Evolutionary conservation across 441 rosid genomes (phyloP).

Genomic region (Raphanus hybrid): DNA sequence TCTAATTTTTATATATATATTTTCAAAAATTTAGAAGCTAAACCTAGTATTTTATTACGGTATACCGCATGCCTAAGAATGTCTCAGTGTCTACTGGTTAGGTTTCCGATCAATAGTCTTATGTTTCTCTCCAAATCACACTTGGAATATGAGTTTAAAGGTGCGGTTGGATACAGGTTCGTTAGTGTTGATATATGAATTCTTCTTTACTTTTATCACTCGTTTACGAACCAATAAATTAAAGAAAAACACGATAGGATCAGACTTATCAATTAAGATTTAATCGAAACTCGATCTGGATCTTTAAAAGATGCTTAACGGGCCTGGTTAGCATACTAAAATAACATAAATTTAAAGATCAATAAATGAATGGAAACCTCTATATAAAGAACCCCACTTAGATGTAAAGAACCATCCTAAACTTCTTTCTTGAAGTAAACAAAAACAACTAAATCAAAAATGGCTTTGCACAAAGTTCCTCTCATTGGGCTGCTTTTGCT

Average conservation of each 20-base stretch:
- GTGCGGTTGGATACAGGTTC: neutral
- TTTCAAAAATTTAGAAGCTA: no score
- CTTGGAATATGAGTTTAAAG: neutral
- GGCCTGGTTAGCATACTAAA: neutral
- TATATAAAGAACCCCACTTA: constrained; percentile 16
- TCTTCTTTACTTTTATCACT: neutral
- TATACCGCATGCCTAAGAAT: no score
- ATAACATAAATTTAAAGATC: neutral
- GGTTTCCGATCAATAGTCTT: no score
- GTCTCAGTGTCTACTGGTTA: no score
- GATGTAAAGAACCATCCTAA: constrained; percentile 1
- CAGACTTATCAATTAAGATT: neutral
- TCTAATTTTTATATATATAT: no score
- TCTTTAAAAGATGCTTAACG: neutral
- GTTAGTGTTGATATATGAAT: neutral
- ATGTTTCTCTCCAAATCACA: neutral
- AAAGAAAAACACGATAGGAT: neutral
- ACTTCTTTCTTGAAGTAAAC: constrained; percentile 4
- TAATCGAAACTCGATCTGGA: constrained; percentile 8
- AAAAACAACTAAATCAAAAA: neutral
- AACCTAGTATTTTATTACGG: no score
- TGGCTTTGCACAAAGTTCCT: constrained; percentile 27
- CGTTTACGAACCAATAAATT: neutral
- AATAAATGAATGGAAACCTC: neutral
- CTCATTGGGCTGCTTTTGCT: constrained; percentile 33